Conservation (phyloP, 768 basidiomycete genomes). For the Lactarius indigo region DNA sequence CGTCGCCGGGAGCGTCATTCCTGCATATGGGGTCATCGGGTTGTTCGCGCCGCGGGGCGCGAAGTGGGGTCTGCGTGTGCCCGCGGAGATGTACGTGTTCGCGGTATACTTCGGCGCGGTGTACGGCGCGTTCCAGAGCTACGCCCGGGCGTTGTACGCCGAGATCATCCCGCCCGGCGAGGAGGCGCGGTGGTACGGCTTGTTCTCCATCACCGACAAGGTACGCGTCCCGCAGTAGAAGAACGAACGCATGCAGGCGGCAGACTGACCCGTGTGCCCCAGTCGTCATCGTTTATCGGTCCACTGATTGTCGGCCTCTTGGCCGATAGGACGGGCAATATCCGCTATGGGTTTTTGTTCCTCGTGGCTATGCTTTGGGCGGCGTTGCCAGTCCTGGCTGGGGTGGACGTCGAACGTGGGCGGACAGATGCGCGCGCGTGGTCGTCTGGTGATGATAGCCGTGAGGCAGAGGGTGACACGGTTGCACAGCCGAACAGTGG, state of each 20-base stretch:
- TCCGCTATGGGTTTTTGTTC: slow-evolving; percentile 89
- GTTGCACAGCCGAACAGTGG: neutral
- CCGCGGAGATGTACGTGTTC: slow-evolving; percentile 80
- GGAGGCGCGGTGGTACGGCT: slow-evolving; percentile 84
- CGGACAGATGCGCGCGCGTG: slow-evolving; percentile 44
- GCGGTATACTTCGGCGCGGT: slow-evolving; percentile 76
- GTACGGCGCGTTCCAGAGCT: slow-evolving; percentile 90
- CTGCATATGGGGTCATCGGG: slow-evolving; percentile 79
- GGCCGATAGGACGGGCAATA: slow-evolving; percentile 86
- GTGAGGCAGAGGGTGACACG: neutral
- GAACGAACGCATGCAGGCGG: neutral
- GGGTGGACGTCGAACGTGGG: slow-evolving; percentile 70
- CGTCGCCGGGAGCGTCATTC: slow-evolving; percentile 59
- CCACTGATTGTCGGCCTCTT: slow-evolving; percentile 87
- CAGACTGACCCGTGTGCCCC: neutral
- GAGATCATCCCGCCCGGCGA: slow-evolving; percentile 84
- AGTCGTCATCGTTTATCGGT: slow-evolving; percentile 92
- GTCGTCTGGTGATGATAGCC: neutral
- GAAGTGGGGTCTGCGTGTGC: slow-evolving; percentile 67
- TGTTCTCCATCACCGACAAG: slow-evolving; percentile 92
- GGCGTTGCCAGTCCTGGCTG: slow-evolving; percentile 70
- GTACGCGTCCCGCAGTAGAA: slow-evolving; percentile 35
- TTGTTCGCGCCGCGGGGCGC: slow-evolving; percentile 52
- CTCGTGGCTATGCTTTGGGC: slow-evolving; percentile 76
- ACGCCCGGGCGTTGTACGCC: slow-evolving; percentile 82